Conservation (phyloP, 805 yeast genomes). For the Saccharomyces paradoxus region DNA sequence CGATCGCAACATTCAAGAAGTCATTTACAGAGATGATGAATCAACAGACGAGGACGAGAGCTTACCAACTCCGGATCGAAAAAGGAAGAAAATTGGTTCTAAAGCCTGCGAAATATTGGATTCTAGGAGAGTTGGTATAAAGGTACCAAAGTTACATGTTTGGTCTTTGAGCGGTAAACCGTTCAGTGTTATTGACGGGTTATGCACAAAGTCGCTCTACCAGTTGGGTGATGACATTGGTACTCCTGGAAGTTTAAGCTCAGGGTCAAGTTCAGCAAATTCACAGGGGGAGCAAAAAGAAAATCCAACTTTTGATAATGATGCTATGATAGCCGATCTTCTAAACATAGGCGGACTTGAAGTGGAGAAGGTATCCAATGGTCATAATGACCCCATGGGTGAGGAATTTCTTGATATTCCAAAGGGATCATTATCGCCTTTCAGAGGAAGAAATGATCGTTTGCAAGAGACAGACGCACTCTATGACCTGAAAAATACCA, state of each 20-base stretch:
- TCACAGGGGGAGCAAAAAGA: neutral
- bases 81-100: neutral
- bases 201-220: neutral
- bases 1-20: neutral
- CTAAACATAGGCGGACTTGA: neutral
- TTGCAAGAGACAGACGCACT: neutral
- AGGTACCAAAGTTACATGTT: neutral
- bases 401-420: neutral
- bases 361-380: neutral
- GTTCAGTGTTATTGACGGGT: neutral
- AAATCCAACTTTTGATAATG: neutral
- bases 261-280: neutral
- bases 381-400: neutral
- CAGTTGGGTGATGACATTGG: neutral
- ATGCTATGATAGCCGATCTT: neutral
- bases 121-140: neutral
- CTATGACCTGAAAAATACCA: neutral
- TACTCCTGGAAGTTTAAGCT: neutral
- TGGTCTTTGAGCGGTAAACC: neutral
- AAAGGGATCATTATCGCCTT: neutral
- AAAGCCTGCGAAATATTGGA: neutral
- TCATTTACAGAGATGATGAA: neutral
- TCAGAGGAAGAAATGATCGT: neutral
- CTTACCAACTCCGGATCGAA: neutral
- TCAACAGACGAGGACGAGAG: conserved; percentile 1